A percentile compares a stretch with the other conserved stretches of the same genome.
These are phyloP conservation scores for Carex cristatella DNA, from an alignment of 176 grass and related monocot species.

Conservation along the genomic window DNA sequence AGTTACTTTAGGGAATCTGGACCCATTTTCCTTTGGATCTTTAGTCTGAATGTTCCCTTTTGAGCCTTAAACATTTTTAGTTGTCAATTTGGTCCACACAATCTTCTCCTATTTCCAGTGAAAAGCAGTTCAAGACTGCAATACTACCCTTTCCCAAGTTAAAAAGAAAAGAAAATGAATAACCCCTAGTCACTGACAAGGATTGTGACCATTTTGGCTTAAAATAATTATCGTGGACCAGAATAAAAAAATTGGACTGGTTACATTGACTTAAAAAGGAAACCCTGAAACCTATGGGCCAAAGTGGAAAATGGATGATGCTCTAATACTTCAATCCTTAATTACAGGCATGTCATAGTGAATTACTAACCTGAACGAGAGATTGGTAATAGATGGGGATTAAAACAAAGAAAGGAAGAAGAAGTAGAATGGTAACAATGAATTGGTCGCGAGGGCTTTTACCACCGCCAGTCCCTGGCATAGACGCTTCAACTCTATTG, in stretches of 20 bases:
- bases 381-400: constrained; percentile 69
- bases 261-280: not conserved
- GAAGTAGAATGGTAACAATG: constrained; percentile 55
- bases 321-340: not conserved
- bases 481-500: constrained; percentile 71
- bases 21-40: not conserved
- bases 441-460: constrained; percentile 57
- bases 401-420: constrained; percentile 59
- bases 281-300: not conserved
- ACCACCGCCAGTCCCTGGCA: constrained; percentile 74
- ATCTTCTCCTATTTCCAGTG: not conserved
- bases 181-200: not conserved
- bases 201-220: not conserved
- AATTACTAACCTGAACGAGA: constrained; percentile 56
- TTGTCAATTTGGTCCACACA: not conserved
- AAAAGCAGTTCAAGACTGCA: not conserved
- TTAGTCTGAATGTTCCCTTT: not conserved
- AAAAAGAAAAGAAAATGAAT: not conserved
- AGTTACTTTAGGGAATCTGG: too few relatives aligned
- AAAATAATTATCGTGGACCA: not conserved
- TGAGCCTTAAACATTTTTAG: not conserved
- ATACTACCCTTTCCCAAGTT: not conserved
- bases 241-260: not conserved
- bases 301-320: not conserved
- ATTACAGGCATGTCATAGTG: constrained; percentile 7